A percentile compares a stretch with the other conserved stretches of the same genome.
Conservation (phyloP, 768 basidiomycete genomes). For the Leccinum imitatum region DNA sequence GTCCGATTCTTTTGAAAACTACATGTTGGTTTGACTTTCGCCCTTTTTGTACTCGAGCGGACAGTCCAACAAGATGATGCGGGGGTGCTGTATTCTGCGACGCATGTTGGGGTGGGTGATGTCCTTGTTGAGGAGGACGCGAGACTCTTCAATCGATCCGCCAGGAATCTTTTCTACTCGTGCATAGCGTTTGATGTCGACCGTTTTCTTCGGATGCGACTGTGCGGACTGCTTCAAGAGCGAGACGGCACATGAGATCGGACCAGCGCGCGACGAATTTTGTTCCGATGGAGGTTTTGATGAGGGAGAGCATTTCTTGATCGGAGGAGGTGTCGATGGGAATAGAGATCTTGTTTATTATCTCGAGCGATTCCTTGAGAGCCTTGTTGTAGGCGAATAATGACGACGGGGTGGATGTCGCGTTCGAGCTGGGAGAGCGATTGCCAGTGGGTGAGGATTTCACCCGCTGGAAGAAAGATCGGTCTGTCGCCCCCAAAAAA, state of each 20-base stretch:
- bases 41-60: slow-evolving; percentile 99
- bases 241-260: slow-evolving; percentile 95
- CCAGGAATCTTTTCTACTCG: slow-evolving; percentile 97
- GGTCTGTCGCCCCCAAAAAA: neutral
- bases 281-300: slow-evolving; percentile 98
- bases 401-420: slow-evolving; percentile 97
- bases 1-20: slow-evolving; percentile 90
- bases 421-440: slow-evolving; percentile 91
- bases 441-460: slow-evolving; percentile 96
- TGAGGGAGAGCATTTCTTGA: slow-evolving; percentile 90
- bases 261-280: slow-evolving; percentile 97
- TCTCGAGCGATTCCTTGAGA: slow-evolving; percentile 85
- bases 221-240: slow-evolving; percentile 87
- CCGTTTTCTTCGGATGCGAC: slow-evolving; percentile 78
- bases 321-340: slow-evolving; percentile 88
- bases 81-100: slow-evolving; percentile 82
- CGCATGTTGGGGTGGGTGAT: slow-evolving; percentile 98
- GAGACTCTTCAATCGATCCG: slow-evolving; percentile 92
- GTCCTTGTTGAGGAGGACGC: slow-evolving; percentile 94
- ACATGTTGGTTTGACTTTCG: slow-evolving; percentile 97
- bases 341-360: slow-evolving; percentile 83
- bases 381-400: slow-evolving; percentile 98
- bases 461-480: slow-evolving; percentile 61
- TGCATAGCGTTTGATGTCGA: slow-evolving; percentile 96
- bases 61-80: slow-evolving; percentile 89